Evolutionary conservation across 2,329 filamentous ascomycete species (phyloP).

Genomic region (Penicillium sclerotigenum): DNA sequence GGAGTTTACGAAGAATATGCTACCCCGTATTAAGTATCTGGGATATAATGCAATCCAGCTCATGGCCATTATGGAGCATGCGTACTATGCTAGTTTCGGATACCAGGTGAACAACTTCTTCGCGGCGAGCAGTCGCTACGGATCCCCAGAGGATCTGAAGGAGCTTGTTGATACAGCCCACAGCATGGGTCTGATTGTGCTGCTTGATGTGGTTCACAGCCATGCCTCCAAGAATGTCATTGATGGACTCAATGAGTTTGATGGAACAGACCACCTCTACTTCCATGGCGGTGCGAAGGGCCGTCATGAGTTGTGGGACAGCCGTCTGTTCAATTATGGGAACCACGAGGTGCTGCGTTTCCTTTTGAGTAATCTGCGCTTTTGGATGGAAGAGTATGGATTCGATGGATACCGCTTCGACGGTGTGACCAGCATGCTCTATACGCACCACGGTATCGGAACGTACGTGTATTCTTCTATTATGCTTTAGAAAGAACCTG

Average conservation of each 20-base stretch:
- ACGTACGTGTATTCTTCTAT: slow-evolving; percentile 59
- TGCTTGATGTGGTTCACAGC: slow-evolving; percentile 95
- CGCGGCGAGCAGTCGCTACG: slow-evolving; percentile 92
- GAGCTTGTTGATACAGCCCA: slow-evolving; percentile 96
- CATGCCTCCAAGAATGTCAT: slow-evolving; percentile 97
- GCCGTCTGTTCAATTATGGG: slow-evolving; percentile 94
- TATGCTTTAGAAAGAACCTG: background rate
- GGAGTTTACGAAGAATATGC: slow-evolving; percentile 89
- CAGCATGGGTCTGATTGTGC: slow-evolving; percentile 80
- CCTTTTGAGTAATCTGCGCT: slow-evolving; percentile 87
- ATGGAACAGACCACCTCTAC: slow-evolving; percentile 91
- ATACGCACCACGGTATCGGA: slow-evolving; percentile 92
- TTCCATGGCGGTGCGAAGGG: slow-evolving; percentile 87
- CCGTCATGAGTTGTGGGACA: slow-evolving; percentile 91
- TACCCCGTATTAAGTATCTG: slow-evolving; percentile 82
- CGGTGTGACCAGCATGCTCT: slow-evolving; percentile 98
- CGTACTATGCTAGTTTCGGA: slow-evolving; percentile 98
- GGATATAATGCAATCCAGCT: slow-evolving; percentile 98
- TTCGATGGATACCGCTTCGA: slow-evolving; percentile 99
- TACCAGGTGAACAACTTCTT: slow-evolving; percentile 99
- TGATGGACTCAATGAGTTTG: slow-evolving; percentile 93
- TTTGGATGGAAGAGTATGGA: slow-evolving; percentile 98
- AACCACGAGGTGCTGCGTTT: slow-evolving; percentile 94
- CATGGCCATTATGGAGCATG: slow-evolving; percentile 99
- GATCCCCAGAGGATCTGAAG: slow-evolving; percentile 88